Base-by-base conservation (phyloP, 2,329 filamentous ascomycete genomes). In the Microcyclospora pomicola region DNA sequence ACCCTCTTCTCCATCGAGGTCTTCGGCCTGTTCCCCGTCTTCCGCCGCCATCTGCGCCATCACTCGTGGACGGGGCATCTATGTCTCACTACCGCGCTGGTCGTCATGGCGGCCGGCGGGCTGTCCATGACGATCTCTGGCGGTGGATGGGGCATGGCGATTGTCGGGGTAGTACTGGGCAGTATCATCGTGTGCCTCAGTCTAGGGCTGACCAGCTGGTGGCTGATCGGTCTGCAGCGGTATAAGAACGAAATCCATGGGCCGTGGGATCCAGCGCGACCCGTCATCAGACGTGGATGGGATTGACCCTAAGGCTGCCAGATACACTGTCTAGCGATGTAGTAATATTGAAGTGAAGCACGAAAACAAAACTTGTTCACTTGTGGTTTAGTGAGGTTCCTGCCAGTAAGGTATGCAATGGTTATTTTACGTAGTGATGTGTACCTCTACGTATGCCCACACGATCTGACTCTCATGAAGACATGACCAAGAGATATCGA, bases 221-320 rank as follows among this genome's bases (percentile, higher is more conserved):
- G 91, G 87, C 64, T 98, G 45, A 96, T 98, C 54, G 83, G 86
- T 7, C 61, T 98, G 59, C 91, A 98, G 63, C 88, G 93, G 64
- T 98, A 96, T 63, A 98, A 98, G 68, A 96, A 96, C 59, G 91
- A 96, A 63, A 95, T 98, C 49, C 84, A 87, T 54, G 91, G 91
- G 32, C 91, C 91, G 1, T 98, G 91, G 91, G 91, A 98, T 64
- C 87, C 88, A 14, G 91, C 91, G 6, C 72, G 87, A 55, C 91
- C 91, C 9, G 75, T 91, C 39, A 87, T 91, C 45, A 76, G 85
- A 54, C 15, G 30, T 4, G 12, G 14, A n/a, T 31, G 30, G 30
- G 30, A 31, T 9, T 31, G 30, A 31, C 7, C 19, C 7, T 7
- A n/a, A n/a, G 19, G 19, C 4, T 24, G 19, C 4, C 19, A 24